Percentiles rank a stretch among this genome's conserved stretches.
Evolutionary conservation across 1,284 basidiomycete genomes (phyloP).

Genomic region (Pholiota adiposa): DNA sequence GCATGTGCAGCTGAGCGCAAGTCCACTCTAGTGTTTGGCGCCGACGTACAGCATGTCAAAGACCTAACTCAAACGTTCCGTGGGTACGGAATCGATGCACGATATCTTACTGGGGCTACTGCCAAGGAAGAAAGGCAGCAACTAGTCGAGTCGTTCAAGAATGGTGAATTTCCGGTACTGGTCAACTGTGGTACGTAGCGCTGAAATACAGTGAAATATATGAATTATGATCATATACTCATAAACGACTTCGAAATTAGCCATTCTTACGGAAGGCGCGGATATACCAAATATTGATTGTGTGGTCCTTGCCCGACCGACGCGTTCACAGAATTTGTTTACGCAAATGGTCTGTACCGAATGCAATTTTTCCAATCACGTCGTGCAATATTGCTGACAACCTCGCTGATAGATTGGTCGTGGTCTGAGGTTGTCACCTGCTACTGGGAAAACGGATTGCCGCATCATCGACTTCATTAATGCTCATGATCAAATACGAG

Average conservation of each 20-base stretch:
- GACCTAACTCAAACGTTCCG: constrained; percentile 79
- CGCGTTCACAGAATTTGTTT: constrained; percentile 87
- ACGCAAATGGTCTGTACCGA: constrained; percentile 80
- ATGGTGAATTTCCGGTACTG: constrained; percentile 82
- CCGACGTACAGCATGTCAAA: constrained; percentile 82
- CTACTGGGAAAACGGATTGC: constrained; percentile 85
- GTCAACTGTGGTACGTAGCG: constrained; percentile 90
- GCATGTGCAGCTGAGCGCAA: constrained; percentile 58
- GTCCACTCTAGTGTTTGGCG: constrained; percentile 92
- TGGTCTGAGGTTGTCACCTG: constrained; percentile 86
- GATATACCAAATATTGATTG: constrained; percentile 95
- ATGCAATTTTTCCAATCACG: neutral
- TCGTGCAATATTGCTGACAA: too few relatives aligned
- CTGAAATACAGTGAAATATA: too few relatives aligned
- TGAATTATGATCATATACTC: too few relatives aligned
- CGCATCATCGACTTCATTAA: constrained; percentile 93
- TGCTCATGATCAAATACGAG: constrained; percentile 66
- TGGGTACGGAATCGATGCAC: constrained; percentile 82
- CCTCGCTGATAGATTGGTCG: constrained; percentile 90
- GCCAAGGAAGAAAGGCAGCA: constrained; percentile 66
- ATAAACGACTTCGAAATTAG: constrained; percentile 51
- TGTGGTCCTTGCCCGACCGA: constrained; percentile 87
- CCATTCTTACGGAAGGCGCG: constrained; percentile 90
- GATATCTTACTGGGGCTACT: constrained; percentile 79
- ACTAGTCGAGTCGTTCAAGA: constrained; percentile 72